phyloP scores from a whole-genome alignment of 371 early-diverging fungal species.

The Rhizopus microsporus region DNA sequence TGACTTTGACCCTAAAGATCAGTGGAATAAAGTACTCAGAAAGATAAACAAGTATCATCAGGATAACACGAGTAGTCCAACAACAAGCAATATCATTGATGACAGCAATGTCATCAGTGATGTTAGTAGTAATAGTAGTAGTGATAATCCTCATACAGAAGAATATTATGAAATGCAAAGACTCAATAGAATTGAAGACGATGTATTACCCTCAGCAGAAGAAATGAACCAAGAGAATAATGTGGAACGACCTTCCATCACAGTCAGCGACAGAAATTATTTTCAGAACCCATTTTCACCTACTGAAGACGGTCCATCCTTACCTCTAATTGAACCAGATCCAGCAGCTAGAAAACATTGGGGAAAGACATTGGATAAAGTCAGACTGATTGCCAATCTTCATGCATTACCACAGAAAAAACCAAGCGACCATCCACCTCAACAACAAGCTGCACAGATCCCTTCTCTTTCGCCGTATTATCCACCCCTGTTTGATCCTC shows the following conservation, averaged over 20 bases:
- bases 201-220: conserved; percentile 18
- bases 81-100: not conserved
- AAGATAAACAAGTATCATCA: conserved; percentile 3
- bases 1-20: conserved; percentile 34
- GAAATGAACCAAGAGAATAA: conserved; percentile 10
- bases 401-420: conserved; percentile 16
- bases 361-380: conserved; percentile 48
- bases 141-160: not conserved
- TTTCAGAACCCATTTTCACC: conserved; percentile 29
- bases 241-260: not conserved
- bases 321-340: not conserved
- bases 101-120: not conserved
- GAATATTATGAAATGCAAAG: conserved; percentile 2
- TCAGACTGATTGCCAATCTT: conserved; percentile 43
- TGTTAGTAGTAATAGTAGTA: not conserved
- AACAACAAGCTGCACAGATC: not conserved
- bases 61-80: not conserved
- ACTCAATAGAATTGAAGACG: conserved; percentile 9
- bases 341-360: conserved; percentile 33
- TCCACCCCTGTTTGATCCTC: conserved; percentile 46
- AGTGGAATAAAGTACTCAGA: conserved; percentile 34
- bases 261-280: conserved; percentile 12
- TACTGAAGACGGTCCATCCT: not conserved
- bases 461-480: conserved; percentile 36
- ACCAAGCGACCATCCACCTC: not conserved